Base-by-base conservation (phyloP, 768 basidiomycete genomes). In the Termitomyces sp. region DNA sequence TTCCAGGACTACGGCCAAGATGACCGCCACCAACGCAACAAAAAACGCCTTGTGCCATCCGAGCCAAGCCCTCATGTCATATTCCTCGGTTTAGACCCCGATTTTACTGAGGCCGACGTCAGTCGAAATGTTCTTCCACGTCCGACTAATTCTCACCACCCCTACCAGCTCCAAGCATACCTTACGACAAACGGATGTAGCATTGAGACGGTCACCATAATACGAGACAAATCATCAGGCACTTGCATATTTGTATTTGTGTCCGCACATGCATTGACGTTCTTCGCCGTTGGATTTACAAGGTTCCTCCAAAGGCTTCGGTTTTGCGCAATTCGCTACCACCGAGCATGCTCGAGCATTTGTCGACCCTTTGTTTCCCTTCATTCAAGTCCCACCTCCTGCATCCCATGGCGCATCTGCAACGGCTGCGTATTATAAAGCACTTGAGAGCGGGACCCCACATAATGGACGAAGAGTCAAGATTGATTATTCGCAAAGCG, bases 221-320 rank as follows among this genome's bases (percentile, higher is more conserved):
- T 98, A 74, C 88, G 92, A 82, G 96, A 98, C 74, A 91, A 91
- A 87, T 84, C 87, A 84, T 90, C 96, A 85, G 95, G 95, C 89
- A 89, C 85, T 91, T 91, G 83, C 86, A 89, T 78, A 80, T 90
- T 90, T 85, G 82, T 87, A 86, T 88, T 73, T 84, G 76, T 77
- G 78, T 76, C 75, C 77, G 77, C 80, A 78, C 84, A 79, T 80
- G 78, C 86, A 89, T 91, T 93, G 79, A 91, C 89, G 74, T 87
- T 78, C 75, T 78, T 82, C 79, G 80, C 78, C 76, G 63, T 86
- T 86, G 78, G 80, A 83, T 85, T 85, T 85, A 78, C 75, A 88
- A 94, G 93, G 93, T 87, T 77, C 83, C 64, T 96, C 96, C 58
- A 96, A 96, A 77, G 91, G 93, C 70, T 98, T 98, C 72, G 97